phyloP scores from a whole-genome alignment of 1,139 yeast species.

The Geotrichum aggregatum region DNA sequence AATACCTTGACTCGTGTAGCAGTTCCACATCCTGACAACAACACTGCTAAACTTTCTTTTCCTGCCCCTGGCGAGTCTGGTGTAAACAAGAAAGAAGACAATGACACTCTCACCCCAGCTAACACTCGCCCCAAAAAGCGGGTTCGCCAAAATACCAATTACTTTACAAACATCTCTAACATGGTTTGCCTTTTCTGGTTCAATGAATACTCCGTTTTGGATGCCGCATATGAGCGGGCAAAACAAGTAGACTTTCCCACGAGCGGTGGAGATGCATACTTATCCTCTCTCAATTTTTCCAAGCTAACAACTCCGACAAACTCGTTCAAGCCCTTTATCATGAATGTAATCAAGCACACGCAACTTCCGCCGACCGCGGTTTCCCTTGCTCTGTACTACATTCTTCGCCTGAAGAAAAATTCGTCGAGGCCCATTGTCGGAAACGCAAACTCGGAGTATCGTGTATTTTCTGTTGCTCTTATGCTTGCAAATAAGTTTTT shows the following conservation, averaged over 20 bases:
- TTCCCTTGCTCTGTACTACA: slow-evolving; percentile 38
- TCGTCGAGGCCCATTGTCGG: slow-evolving; percentile 33
- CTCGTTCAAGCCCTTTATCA: slow-evolving; percentile 30
- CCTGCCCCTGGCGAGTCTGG: slow-evolving; percentile 1
- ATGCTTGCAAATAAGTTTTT: slow-evolving; percentile 85
- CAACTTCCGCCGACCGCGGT: slow-evolving; percentile 38
- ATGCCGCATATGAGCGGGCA: slow-evolving; percentile 22
- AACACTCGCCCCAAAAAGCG: slow-evolving; percentile 7
- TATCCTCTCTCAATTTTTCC: slow-evolving; percentile 13
- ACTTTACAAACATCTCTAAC: slow-evolving; percentile 32
- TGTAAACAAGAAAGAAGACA: background rate
- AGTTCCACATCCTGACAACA: background rate
- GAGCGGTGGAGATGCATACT: background rate
- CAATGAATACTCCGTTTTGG: slow-evolving; percentile 26
- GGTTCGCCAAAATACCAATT: slow-evolving; percentile 14
- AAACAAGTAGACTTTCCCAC: slow-evolving; percentile 17
- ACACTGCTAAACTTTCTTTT: slow-evolving; percentile 1
- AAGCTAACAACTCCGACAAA: slow-evolving; percentile 25
- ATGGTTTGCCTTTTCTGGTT: slow-evolving; percentile 37
- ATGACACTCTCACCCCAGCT: background rate
- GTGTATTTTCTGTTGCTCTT: slow-evolving; percentile 62
- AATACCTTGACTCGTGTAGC: background rate
- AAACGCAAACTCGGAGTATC: slow-evolving; percentile 45
- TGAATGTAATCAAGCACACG: slow-evolving; percentile 34
- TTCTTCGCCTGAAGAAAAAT: slow-evolving; percentile 34